Conservation (phyloP, 768 basidiomycete genomes). For the Termitomyces sp. region DNA sequence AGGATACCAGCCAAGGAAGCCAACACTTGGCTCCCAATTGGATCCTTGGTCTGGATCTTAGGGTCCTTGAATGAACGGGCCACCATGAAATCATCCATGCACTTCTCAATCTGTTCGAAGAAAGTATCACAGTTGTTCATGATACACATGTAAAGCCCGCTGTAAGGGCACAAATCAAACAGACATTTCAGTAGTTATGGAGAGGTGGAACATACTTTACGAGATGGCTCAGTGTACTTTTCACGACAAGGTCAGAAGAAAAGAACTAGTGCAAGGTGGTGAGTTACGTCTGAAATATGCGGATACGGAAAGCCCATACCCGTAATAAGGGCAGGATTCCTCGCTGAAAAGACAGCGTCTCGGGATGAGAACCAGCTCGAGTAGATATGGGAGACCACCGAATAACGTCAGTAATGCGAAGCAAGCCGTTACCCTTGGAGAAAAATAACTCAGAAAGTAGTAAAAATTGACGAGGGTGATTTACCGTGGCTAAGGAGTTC, state of each 20-base stretch:
- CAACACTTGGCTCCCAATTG: constrained; percentile 42
- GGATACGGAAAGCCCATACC: constrained; percentile 27
- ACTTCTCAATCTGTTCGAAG: constrained; percentile 36
- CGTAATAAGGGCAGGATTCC: constrained; percentile 54
- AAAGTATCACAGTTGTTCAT: constrained; percentile 45
- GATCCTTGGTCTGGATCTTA: constrained; percentile 11
- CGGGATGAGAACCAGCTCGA: constrained; percentile 30
- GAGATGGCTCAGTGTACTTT: constrained; percentile 49
- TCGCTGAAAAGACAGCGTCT: constrained; percentile 55
- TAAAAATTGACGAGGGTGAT: constrained; percentile 24
- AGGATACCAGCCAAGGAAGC: constrained; percentile 45
- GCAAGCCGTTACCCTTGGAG: constrained; percentile 48
- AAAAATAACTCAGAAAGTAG: not conserved
- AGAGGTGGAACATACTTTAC: constrained; percentile 43
- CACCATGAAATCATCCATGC: constrained; percentile 37
- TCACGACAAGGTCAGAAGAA: constrained; percentile 57
- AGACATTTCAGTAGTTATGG: not conserved
- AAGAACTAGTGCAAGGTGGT: constrained; percentile 40
- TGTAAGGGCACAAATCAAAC: constrained; percentile 18
- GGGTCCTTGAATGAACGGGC: constrained; percentile 35
- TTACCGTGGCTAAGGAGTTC: constrained; percentile 33
- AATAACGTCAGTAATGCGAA: constrained; percentile 50
- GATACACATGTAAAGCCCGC: constrained; percentile 44
- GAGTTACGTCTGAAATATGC: not conserved
- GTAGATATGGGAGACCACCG: constrained; percentile 42